Percentiles rank a stretch among this genome's conserved stretches.
Conservation (phyloP, 345 rosid genomes). For the Moricandia moricandioides region DNA sequence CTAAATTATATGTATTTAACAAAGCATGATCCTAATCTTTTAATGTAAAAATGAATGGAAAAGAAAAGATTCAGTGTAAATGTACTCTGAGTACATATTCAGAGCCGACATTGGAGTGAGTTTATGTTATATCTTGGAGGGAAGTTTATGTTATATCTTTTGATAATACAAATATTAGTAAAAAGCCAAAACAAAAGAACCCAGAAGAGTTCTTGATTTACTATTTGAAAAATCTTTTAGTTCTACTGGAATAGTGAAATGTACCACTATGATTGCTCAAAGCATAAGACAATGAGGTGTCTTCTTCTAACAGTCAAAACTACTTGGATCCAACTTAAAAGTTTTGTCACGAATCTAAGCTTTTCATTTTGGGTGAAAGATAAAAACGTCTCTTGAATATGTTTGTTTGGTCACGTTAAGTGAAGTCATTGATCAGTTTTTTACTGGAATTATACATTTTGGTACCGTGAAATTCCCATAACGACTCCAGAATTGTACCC, state of each 20-base stretch:
- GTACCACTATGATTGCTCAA: constrained; percentile 14
- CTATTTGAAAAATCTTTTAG: constrained; percentile 5
- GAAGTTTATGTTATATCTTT: no score
- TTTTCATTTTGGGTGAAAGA: background rate
- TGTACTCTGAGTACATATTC: no score
- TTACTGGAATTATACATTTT: background rate
- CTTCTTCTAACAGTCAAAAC: background rate
- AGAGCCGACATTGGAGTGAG: no score
- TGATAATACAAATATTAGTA: no score
- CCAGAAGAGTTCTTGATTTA: background rate
- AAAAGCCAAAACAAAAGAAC: no score
- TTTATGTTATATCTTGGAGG: no score
- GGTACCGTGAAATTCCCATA: background rate
- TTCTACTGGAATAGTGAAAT: constrained; percentile 5
- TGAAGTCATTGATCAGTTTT: background rate
- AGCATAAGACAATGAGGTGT: constrained; percentile 14
- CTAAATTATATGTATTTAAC: no score
- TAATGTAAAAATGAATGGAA: no score
- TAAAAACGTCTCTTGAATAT: background rate
- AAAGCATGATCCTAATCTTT: no score
- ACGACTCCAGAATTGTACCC: constrained; percentile 20
- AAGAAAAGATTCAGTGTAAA: no score
- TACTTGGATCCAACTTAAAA: background rate
- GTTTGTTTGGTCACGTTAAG: background rate
- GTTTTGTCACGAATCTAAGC: background rate